Evolutionary conservation across 1,139 yeast genomes (phyloP).

Genomic region (Saccharomyces hybrid): DNA sequence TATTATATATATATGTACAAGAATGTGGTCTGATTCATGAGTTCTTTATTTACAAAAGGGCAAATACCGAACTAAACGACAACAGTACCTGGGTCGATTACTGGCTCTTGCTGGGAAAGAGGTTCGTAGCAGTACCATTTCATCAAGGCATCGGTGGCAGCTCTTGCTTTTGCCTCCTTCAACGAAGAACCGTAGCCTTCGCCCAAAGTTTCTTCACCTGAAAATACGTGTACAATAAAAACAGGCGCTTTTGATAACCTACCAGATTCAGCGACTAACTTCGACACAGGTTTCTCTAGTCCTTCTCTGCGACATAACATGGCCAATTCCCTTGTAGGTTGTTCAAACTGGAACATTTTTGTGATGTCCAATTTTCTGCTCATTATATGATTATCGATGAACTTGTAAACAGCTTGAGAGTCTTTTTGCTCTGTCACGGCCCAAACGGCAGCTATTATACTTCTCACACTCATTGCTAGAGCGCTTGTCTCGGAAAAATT

Average conservation of each 20-base stretch:
- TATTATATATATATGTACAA: slow-evolving; percentile 5
- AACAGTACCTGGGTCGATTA: slow-evolving; percentile 40
- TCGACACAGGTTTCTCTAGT: slow-evolving; percentile 68
- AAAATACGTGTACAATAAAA: slow-evolving; percentile 84
- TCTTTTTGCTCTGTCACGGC: slow-evolving; percentile 36
- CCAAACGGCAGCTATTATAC: slow-evolving; percentile 67
- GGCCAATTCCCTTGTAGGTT: slow-evolving; percentile 81
- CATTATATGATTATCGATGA: slow-evolving; percentile 65
- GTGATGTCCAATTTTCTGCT: slow-evolving; percentile 72
- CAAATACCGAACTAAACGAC: slow-evolving; percentile 29
- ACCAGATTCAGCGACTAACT: slow-evolving; percentile 90
- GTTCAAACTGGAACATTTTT: slow-evolving; percentile 68
- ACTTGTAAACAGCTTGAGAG: slow-evolving; percentile 44
- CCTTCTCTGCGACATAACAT: slow-evolving; percentile 71
- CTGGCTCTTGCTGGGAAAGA: slow-evolving; percentile 37
- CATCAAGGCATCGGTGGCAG: slow-evolving; percentile 85
- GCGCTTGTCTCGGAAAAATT: slow-evolving; percentile 28
- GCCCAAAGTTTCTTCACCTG: slow-evolving; percentile 77
- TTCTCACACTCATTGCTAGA: slow-evolving; percentile 53
- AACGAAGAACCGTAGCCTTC: slow-evolving; percentile 94
- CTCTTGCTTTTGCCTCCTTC: slow-evolving; percentile 86
- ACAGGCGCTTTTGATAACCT: slow-evolving; percentile 78
- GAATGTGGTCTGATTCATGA: not conserved
- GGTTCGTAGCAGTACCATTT: slow-evolving; percentile 91
- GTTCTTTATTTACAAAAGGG: not conserved